These are phyloP conservation scores for Xerocomus cyaneibrunnescens DNA, from an alignment of 1,284 basidiomycete genomes.

Conservation along the genomic window DNA sequence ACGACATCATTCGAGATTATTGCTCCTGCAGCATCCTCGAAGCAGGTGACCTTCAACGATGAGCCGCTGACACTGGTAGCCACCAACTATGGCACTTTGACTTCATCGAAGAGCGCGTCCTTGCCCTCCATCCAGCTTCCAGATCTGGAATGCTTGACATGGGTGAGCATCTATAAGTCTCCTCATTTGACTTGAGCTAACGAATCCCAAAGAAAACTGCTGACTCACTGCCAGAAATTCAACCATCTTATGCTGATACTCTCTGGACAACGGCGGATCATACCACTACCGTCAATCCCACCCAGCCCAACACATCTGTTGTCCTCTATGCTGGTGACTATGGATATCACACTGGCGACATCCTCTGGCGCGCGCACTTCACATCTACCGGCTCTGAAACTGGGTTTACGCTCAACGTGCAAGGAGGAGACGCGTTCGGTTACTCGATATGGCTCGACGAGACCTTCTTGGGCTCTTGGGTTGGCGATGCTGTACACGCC, in stretches of 20 bases:
- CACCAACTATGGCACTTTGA: slow-evolving; percentile 42
- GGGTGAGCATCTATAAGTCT: slow-evolving; percentile 8
- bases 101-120: slow-evolving; percentile 12
- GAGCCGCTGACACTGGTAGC: slow-evolving; percentile 29
- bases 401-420: slow-evolving; percentile 41
- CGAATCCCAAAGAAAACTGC: slow-evolving; percentile 21
- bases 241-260: slow-evolving; percentile 35
- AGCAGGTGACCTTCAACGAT: slow-evolving; percentile 43
- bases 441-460: slow-evolving; percentile 52
- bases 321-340: slow-evolving; percentile 53
- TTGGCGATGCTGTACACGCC: slow-evolving; percentile 38
- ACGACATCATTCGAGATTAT: slow-evolving; percentile 47
- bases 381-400: slow-evolving; percentile 42
- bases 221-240: slow-evolving; percentile 28
- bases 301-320: slow-evolving; percentile 35
- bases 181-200: slow-evolving; percentile 5
- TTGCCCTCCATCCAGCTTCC: slow-evolving; percentile 24
- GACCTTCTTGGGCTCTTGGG: slow-evolving; percentile 49
- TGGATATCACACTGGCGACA: slow-evolving; percentile 55
- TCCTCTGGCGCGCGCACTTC: slow-evolving; percentile 54
- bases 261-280: slow-evolving; percentile 42
- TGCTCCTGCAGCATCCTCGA: slow-evolving; percentile 39
- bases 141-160: slow-evolving; percentile 19
- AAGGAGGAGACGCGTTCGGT: slow-evolving; percentile 49
- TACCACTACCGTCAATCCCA: slow-evolving; percentile 41